These are phyloP conservation scores for Fusarium anguioides DNA, from an alignment of 2,329 filamentous ascomycete genomes.

Conservation along the genomic window DNA sequence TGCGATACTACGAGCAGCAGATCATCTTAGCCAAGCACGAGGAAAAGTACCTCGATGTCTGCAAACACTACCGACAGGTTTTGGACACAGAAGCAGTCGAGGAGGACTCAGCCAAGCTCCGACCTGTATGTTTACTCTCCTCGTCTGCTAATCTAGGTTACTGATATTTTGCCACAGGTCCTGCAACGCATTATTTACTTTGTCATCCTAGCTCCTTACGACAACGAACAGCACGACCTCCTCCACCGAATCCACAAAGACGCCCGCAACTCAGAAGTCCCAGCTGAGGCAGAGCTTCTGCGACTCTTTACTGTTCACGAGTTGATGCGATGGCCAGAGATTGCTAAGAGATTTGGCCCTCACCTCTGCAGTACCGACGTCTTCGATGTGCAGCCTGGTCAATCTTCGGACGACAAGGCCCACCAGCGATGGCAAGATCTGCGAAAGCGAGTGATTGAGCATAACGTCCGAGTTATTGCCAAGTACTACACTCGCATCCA, in stretches of 20 bases:
- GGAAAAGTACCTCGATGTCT: conserved; percentile 95
- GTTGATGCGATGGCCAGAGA: conserved; percentile 97
- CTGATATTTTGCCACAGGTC: conserved; percentile 63
- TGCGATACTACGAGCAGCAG: conserved; percentile 97
- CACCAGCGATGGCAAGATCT: conserved; percentile 91
- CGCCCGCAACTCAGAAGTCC: conserved; percentile 79
- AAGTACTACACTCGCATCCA: conserved; percentile 99
- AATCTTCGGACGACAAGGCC: conserved; percentile 81
- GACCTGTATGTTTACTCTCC: conserved; percentile 71
- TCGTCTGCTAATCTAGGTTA: neutral
- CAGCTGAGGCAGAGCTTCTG: conserved; percentile 84
- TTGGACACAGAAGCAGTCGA: conserved; percentile 96
- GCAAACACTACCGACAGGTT: conserved; percentile 98
- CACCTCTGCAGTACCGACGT: conserved; percentile 91
- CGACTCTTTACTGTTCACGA: conserved; percentile 96
- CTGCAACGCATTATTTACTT: conserved; percentile 98
- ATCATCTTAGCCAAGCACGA: conserved; percentile 96
- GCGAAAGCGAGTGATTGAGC: conserved; percentile 98
- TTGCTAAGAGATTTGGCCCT: conserved; percentile 87
- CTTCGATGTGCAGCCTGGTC: conserved; percentile 75
- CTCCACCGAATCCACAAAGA: conserved; percentile 93
- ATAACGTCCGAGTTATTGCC: conserved; percentile 96
- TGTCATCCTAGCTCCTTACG: conserved; percentile 93
- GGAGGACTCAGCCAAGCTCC: conserved; percentile 85
- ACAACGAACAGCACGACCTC: conserved; percentile 98